Base-by-base conservation (phyloP, 73 alveolate species). In the Paraurostyla sp. region DNA sequence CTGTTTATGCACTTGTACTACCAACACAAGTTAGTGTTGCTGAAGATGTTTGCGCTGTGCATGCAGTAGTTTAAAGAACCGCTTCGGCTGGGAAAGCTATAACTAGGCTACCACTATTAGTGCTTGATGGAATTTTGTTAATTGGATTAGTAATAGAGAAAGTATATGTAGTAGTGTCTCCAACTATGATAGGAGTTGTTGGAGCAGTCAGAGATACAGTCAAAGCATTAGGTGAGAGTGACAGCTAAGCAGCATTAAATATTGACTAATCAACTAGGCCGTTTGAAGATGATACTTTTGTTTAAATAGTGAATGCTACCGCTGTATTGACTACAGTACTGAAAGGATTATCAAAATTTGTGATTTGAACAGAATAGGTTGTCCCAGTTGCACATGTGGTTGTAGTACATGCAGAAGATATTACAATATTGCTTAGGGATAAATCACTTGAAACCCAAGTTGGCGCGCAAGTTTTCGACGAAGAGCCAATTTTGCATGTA, bases 41-140 rank as follows among this genome's bases (percentile, higher is more conserved):
- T 29, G 89, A 29, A 38, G 76, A 23, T 32, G 89, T 78, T 38
- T 49, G 52, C 3, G 96, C 91, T 23, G 96, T 49, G 49, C 96
- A 91, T 0, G 90, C 25, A 20, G 91, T 83, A 0, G 96, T 71
- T 3, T 38, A 52, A 22, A 91, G 48, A 15, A 80, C 68, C 9
- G 73, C 59, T 29, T 91, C 93, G 32, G 87, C 36, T 9, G 96
- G 96, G 38, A 84, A 42, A 22, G 65, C 75, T 7, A 91, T 25
- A n/a, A 59, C 43, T 18, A 91, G 40, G n/a, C 48, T 50, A 7
- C 92, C 95, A 4, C 58, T 38, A 43, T 57, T 49, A 11, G 76
- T 25, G 9, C 35, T n/a, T 2, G 89, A 32, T 7, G 89, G 89
- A 1, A 78, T 6, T 36, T 36, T 49, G 52, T 78, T 78, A 9